phyloP scores from a whole-genome alignment of 2,329 filamentous ascomycete genomes.

The Rutstroemia sydowiana region DNA sequence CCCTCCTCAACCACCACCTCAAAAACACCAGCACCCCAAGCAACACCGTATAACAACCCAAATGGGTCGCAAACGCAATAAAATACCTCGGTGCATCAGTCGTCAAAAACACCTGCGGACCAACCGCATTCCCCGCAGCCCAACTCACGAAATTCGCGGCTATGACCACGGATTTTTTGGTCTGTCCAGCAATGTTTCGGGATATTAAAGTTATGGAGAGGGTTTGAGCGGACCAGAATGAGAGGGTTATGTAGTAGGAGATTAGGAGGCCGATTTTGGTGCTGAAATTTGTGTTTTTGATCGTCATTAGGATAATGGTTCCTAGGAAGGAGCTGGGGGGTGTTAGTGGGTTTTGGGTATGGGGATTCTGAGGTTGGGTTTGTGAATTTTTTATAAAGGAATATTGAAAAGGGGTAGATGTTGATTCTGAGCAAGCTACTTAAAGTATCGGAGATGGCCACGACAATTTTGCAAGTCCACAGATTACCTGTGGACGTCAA shows the following conservation, averaged over 20 bases:
- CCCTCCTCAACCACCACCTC: background rate
- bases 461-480: too few relatives aligned
- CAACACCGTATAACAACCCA: constrained; percentile 36
- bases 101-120: constrained; percentile 43
- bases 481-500: too few relatives aligned
- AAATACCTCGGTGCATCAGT: constrained; percentile 44
- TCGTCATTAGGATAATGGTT: constrained; percentile 64
- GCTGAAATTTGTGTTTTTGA: constrained; percentile 48
- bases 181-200: constrained; percentile 51
- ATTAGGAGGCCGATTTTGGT: constrained; percentile 62
- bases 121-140: constrained; percentile 50
- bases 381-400: too few relatives aligned
- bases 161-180: constrained; percentile 49
- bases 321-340: constrained; percentile 55
- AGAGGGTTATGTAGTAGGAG: constrained; percentile 68
- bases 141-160: constrained; percentile 51
- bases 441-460: too few relatives aligned
- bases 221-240: constrained; percentile 69
- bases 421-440: too few relatives aligned
- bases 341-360: too few relatives aligned
- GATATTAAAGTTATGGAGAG: constrained; percentile 55
- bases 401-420: too few relatives aligned
- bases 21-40: constrained; percentile 12
- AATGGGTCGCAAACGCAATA: constrained; percentile 46
- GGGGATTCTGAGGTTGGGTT: too few relatives aligned